These are phyloP conservation scores for Citrus australasica DNA, from an alignment of 345 rosid species.

Conservation along the genomic window DNA sequence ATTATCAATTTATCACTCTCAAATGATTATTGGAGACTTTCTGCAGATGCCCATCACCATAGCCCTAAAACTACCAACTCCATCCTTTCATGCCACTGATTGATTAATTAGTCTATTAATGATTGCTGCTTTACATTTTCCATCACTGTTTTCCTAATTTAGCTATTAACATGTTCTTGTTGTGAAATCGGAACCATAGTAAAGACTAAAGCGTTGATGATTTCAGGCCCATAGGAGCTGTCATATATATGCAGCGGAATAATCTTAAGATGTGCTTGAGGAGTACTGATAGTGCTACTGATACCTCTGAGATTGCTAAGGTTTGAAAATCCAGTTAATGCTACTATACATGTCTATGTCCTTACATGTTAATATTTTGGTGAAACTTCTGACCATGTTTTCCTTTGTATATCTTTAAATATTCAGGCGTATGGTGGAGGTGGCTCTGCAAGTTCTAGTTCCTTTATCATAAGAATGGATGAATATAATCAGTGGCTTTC, in stretches of 20 bases:
- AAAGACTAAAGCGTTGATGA: conserved; percentile 3
- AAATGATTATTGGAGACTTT: not conserved
- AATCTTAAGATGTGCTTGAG: conserved; percentile 85
- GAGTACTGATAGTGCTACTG: conserved; percentile 56
- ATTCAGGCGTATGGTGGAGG: conserved; percentile 93
- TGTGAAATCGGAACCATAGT: not conserved
- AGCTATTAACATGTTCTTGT: not conserved
- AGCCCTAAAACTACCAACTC: not conserved
- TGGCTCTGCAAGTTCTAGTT: conserved; percentile 63
- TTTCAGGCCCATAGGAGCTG: conserved; percentile 85
- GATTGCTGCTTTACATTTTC: not conserved
- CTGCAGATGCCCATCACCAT: not conserved
- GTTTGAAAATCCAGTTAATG: conserved; percentile 27
- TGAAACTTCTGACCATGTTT: not conserved
- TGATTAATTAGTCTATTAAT: not conserved
- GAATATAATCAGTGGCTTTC: conserved; percentile 75
- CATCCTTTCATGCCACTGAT: not conserved
- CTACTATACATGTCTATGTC: not conserved
- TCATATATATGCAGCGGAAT: conserved; percentile 61
- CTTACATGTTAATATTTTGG: not conserved
- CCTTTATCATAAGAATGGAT: conserved; percentile 88
- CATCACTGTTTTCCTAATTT: not conserved
- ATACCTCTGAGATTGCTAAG: conserved; percentile 87
- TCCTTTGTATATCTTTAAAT: conserved; percentile 7
- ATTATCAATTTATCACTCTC: not conserved